These are phyloP conservation scores for Cymbidium sinense DNA, from an alignment of 106 monocot species.

Conservation along the genomic window DNA sequence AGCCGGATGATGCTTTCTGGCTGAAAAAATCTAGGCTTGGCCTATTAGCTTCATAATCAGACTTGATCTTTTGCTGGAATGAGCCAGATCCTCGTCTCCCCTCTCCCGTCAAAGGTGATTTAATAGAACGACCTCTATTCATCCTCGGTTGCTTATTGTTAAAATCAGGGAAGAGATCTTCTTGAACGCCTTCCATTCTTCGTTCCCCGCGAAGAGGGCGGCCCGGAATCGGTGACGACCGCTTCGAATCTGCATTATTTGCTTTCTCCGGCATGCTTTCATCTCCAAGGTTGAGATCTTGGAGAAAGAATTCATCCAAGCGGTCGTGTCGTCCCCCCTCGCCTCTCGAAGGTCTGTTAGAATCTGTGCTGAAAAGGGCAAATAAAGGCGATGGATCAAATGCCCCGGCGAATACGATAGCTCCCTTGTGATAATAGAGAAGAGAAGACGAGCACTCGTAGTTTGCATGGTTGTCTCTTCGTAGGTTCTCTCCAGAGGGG, in stretches of 20 bases:
- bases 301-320: conserved; percentile 41
- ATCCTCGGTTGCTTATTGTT: conserved; percentile 8
- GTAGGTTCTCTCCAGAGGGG: no score
- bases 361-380: conserved; percentile 33
- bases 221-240: background rate
- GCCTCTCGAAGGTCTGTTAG: conserved; percentile 28
- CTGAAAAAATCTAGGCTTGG: background rate
- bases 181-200: background rate
- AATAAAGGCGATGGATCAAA: background rate
- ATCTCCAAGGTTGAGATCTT: conserved; percentile 47
- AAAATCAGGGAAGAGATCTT: conserved; percentile 23
- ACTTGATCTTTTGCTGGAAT: conserved; percentile 14
- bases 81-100: background rate
- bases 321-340: conserved; percentile 8
- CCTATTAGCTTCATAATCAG: background rate
- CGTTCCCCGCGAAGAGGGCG: conserved; percentile 11
- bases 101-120: conserved; percentile 12
- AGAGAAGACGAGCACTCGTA: conserved; percentile 6
- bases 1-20: background rate
- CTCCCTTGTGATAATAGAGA: conserved; percentile 7
- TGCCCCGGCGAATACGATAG: conserved; percentile 1
- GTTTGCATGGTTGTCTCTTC: conserved; percentile 13
- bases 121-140: conserved; percentile 7
- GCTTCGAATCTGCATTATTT: background rate
- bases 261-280: conserved; percentile 4